phyloP scores from a whole-genome alignment of 345 rosid genomes.

The Brassica cretica region DNA sequence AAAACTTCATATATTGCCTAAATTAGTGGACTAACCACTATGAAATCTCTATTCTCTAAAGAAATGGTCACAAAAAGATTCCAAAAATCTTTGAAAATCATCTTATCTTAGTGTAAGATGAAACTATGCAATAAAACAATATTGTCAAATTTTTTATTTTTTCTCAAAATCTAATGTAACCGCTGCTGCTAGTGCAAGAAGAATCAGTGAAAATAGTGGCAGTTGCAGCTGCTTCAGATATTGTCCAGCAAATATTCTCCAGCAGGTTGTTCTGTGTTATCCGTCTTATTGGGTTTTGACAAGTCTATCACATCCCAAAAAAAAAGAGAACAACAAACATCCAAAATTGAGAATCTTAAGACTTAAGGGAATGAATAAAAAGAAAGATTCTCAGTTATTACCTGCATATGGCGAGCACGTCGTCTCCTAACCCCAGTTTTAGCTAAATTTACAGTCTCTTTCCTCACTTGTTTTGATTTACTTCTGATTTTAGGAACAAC shows the following conservation, averaged over 20 bases:
- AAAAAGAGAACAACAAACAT: neutral
- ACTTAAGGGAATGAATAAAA: too few species aligned
- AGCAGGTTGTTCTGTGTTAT: constrained; percentile 78
- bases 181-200: constrained; percentile 46
- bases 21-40: too few species aligned
- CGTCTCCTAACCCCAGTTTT: constrained; percentile 76
- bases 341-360: too few species aligned
- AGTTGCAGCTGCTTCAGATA: constrained; percentile 77
- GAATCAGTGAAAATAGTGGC: constrained; percentile 81
- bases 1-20: too few species aligned
- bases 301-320: constrained; percentile 55
- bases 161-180: too few species aligned
- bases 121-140: too few species aligned
- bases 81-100: too few species aligned
- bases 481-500: constrained; percentile 33
- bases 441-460: constrained; percentile 57
- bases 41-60: too few species aligned
- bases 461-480: constrained; percentile 49
- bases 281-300: constrained; percentile 78
- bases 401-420: constrained; percentile 79
- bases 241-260: constrained; percentile 81
- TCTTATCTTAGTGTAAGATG: too few species aligned
- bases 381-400: constrained; percentile 16
- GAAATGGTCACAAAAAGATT: too few species aligned
- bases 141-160: too few species aligned